Base-by-base conservation (phyloP, 345 rosid species). In the Mallotus nudiflorus region DNA sequence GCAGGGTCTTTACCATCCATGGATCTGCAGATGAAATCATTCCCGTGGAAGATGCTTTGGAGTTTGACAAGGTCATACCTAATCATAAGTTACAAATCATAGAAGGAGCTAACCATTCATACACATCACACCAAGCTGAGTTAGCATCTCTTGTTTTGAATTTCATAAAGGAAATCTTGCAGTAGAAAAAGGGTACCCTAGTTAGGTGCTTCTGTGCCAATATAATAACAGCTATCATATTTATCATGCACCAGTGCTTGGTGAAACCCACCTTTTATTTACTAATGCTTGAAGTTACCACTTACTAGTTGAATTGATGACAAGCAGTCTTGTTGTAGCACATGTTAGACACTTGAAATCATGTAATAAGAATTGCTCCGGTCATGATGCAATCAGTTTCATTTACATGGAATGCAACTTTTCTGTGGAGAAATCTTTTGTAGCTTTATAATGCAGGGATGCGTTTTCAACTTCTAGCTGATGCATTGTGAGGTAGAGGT, bases 1-100 rank as follows among this genome's bases (percentile, higher is more conserved):
- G 33, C 80, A 76, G 80, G 70, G 80, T 77, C 42, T 45, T 77
- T 27, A 77, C 80, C 0, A 22, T 77, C 35, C 80, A 77, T 66
- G 80, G 80, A 66, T 71, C 76, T 33, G 72, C 56, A 0, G 80
- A 77, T 39, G 76, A 77, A 62, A 27, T 66, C 57, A 71, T 77
- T 44, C 80, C 80, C 0, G 65, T 71, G 40, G 69, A 62, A 37
- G 80, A 77, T 37, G 80, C 75, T 8, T 28, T 14, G 6, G 80
- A 71, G 61, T 77, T 77, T 54, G 67, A 72, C 28, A 71, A 77
- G 71, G 54, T 77, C 68, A 71, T 77, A 60, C 53, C 73, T 13
- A 71, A 77, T 67, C 80, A 77, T 69, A 66, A 33, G 9, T 57
- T 77, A 67, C 76, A 71, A 40, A 61, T 77, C 58, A 45, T 77